A percentile compares a stretch with the other conserved stretches of the same genome.
Conservation (phyloP, 1,284 basidiomycete genomes). For the Trametes sp. region DNA sequence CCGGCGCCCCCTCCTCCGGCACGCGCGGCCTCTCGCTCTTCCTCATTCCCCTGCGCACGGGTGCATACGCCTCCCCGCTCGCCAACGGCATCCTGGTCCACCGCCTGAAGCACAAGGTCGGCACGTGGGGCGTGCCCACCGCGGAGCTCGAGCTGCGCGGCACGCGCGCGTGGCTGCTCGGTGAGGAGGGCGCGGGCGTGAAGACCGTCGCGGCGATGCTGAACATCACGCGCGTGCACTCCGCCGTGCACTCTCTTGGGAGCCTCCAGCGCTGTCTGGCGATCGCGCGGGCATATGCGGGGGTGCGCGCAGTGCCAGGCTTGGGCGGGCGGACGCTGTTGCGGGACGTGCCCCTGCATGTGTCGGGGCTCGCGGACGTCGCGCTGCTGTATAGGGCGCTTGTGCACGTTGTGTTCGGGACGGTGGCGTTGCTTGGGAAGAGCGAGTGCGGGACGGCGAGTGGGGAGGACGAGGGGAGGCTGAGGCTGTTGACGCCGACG, state of each 20-base stretch:
- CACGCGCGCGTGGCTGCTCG: slow-evolving; percentile 71
- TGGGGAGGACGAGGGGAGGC: slow-evolving; percentile 55
- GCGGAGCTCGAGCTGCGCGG: slow-evolving; percentile 75
- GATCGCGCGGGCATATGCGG: slow-evolving; percentile 68
- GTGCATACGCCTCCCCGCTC: slow-evolving; percentile 50
- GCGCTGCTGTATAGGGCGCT: slow-evolving; percentile 66
- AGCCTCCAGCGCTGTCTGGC: slow-evolving; percentile 67
- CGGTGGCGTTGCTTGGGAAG: slow-evolving; percentile 65
- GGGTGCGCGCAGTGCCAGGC: slow-evolving; percentile 64
- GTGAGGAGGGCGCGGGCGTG: slow-evolving; percentile 69
- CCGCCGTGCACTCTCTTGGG: slow-evolving; percentile 63
- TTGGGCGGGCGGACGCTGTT: slow-evolving; percentile 57
- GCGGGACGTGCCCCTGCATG: slow-evolving; percentile 62
- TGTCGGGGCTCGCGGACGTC: slow-evolving; percentile 66
- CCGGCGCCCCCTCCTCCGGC: slow-evolving; percentile 57
- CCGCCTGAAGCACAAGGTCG: slow-evolving; percentile 81
- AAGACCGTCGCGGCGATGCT: slow-evolving; percentile 75
- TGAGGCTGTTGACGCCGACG: slow-evolving; percentile 75
- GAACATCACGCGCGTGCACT: slow-evolving; percentile 79
- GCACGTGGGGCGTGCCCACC: slow-evolving; percentile 78
- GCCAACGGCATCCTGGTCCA: slow-evolving; percentile 78
- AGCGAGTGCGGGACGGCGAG: slow-evolving; percentile 61
- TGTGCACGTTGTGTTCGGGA: slow-evolving; percentile 66
- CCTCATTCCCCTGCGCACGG: slow-evolving; percentile 65
- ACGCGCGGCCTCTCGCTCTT: slow-evolving; percentile 75